Evolutionary conservation across 2,329 filamentous ascomycete species (phyloP).

Genomic region (Colletotrichum australisinense): DNA sequence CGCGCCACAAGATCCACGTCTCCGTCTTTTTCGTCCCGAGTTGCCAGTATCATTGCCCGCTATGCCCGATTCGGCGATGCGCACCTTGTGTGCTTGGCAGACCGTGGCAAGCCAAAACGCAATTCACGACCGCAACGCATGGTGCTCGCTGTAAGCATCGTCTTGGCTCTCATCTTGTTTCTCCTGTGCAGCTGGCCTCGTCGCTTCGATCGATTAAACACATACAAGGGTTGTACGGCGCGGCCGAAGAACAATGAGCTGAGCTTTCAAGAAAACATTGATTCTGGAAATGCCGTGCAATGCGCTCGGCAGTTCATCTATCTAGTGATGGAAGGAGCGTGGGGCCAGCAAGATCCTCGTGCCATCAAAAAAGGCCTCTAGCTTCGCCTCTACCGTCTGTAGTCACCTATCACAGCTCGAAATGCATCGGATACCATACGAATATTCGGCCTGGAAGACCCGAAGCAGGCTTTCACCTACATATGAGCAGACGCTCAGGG

Average conservation of each 20-base stretch:
- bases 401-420: neutral
- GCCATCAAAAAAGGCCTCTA: conserved; percentile 10
- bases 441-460: neutral
- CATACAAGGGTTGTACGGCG: neutral
- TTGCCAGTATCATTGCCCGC: neutral
- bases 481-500: neutral
- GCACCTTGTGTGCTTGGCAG: neutral
- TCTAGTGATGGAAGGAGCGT: conserved; percentile 3
- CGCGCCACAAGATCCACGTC: neutral
- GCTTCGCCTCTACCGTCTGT: neutral
- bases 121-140: neutral
- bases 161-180: conserved; percentile 6
- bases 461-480: neutral
- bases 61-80: conserved; percentile 17
- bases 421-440: neutral
- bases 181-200: neutral
- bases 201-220: neutral
- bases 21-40: conserved; percentile 10
- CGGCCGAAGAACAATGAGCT: neutral
- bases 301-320: conserved; percentile 16
- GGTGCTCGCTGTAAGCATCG: neutral
- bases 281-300: conserved; percentile 4
- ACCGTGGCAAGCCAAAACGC: neutral
- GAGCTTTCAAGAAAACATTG: neutral
- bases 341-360: conserved; percentile 1